These are phyloP conservation scores for Zymoseptoria tritici DNA, from an alignment of 2,329 filamentous ascomycete genomes.

Conservation along the genomic window DNA sequence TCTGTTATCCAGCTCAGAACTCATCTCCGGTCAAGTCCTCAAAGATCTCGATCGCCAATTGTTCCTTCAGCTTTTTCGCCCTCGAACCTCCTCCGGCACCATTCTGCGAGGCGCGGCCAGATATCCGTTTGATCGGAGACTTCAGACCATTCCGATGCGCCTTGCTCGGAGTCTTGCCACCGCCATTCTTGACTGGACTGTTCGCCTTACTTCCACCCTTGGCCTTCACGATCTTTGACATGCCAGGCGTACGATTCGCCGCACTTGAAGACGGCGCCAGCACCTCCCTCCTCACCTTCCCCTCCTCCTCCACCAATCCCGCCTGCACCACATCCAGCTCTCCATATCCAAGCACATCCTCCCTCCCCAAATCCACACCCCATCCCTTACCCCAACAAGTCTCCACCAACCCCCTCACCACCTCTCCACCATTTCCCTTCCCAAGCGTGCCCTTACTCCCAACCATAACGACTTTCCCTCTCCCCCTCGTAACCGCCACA, in stretches of 20 bases:
- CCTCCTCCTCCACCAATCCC: constrained; percentile 6
- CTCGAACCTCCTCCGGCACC: constrained; percentile 8
- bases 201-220: not conserved
- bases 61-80: constrained; percentile 16
- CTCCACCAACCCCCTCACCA: constrained; percentile 6
- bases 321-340: constrained; percentile 1
- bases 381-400: constrained; percentile 1
- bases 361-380: not conserved
- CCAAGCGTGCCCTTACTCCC: constrained; percentile 1
- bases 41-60: constrained; percentile 24
- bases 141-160: not conserved
- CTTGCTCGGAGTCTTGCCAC: not conserved
- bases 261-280: constrained; percentile 6
- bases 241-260: constrained; percentile 3
- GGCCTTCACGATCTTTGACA: not conserved
- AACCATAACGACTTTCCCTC: constrained; percentile 70
- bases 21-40: constrained; percentile 25
- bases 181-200: constrained; percentile 7
- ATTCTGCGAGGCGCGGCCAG: not conserved
- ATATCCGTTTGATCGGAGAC: not conserved
- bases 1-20: constrained; percentile 2
- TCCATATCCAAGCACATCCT: constrained; percentile 4
- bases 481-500: constrained; percentile 87
- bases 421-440: not conserved
- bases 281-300: not conserved